These are phyloP conservation scores for Globisporangium camurandrum DNA, from an alignment of 352 stramenopile genomes.

Conservation along the genomic window DNA sequence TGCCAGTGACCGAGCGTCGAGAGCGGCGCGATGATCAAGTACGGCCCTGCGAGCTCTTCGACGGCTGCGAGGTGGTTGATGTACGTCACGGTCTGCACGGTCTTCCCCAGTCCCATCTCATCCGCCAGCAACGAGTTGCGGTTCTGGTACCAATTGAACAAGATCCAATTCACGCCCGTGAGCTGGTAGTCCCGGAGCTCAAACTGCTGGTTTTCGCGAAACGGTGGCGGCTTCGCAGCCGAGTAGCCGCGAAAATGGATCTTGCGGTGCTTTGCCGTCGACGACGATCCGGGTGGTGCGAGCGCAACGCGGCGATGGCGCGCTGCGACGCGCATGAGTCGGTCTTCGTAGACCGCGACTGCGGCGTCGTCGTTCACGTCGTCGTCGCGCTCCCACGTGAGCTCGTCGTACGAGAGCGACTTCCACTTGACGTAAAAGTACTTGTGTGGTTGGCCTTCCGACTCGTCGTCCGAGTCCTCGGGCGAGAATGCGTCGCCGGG, in stretches of 20 bases:
- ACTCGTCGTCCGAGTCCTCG: slow-evolving; percentile 32
- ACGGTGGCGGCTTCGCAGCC: slow-evolving; percentile 38
- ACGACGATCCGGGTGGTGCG: slow-evolving; percentile 2
- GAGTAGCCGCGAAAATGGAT: slow-evolving; percentile 73
- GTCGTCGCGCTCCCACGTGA: slow-evolving; percentile 97
- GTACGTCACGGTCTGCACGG: slow-evolving; percentile 92
- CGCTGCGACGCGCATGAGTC: slow-evolving; percentile 38
- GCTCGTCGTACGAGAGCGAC: slow-evolving; percentile 94
- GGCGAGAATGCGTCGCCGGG: slow-evolving; percentile 61
- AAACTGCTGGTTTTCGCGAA: slow-evolving; percentile 50
- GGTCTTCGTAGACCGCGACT: slow-evolving; percentile 74
- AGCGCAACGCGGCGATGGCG: slow-evolving; percentile 42
- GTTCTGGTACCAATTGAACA: slow-evolving; percentile 98
- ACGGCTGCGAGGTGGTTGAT: slow-evolving; percentile 95
- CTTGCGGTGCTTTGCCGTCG: slow-evolving; percentile 38
- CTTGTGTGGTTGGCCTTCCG: slow-evolving; percentile 32
- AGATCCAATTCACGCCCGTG: slow-evolving; percentile 98
- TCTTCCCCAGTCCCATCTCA: slow-evolving; percentile 98
- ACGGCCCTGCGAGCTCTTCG: slow-evolving; percentile 92
- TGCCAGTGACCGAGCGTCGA: slow-evolving; percentile 98
- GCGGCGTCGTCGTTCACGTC: slow-evolving; percentile 90
- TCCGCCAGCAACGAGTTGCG: slow-evolving; percentile 98
- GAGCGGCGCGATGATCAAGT: slow-evolving; percentile 96
- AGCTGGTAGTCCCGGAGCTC: slow-evolving; percentile 98
- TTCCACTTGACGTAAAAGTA: slow-evolving; percentile 99